Base-by-base conservation (phyloP, 2,329 filamentous ascomycete genomes). In the Zalaria sp. region DNA sequence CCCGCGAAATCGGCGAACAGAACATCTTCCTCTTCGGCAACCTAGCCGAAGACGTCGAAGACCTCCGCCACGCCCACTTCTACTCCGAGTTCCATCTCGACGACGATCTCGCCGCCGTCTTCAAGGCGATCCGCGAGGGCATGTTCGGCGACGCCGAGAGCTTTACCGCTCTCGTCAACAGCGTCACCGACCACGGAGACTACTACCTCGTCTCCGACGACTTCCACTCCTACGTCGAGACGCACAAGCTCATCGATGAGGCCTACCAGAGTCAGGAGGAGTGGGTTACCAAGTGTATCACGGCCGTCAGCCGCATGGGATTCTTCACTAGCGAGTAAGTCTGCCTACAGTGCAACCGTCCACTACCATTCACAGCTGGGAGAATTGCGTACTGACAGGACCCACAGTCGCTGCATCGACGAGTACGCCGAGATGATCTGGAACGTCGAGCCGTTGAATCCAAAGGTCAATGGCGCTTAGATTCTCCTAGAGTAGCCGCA, bases 11-110 rank as follows among this genome's bases (percentile, higher is more conserved):
- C 57, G 85, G 88, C 54, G 87, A 96, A 57, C 80, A 86, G 59
- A 96, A 96, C 66, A 95, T 98, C 60, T 98, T 98, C 78, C 76
- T 98, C 52, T 96, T 98, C 59, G 91, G 91, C 46, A 94, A 89
- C 60, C 75, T 98, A 18, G 79, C 91, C 43, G 91, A 98, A 62
- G 87, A 96, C 53, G 91, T 98, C 34, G 91, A 96, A 55, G 89
- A 96, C 51, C 79, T 98, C 42, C 88, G 91, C 38, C 87, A 96
- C 64, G 71, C 73, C 18, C 89, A 96, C 68, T 81, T 79, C 50
- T 96, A 94, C 64, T 81, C 83, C 48, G 68, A 77, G 34, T 84
- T 93, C 67, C 64, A 73, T 31, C 69, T 96, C 44, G 87, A 96
- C 60, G 64, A 80, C 0, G 75, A 81, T 48, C 77, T 98, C 34